Conservation (phyloP, 1,284 basidiomycete species). For the Veloboletus limbatus region DNA sequence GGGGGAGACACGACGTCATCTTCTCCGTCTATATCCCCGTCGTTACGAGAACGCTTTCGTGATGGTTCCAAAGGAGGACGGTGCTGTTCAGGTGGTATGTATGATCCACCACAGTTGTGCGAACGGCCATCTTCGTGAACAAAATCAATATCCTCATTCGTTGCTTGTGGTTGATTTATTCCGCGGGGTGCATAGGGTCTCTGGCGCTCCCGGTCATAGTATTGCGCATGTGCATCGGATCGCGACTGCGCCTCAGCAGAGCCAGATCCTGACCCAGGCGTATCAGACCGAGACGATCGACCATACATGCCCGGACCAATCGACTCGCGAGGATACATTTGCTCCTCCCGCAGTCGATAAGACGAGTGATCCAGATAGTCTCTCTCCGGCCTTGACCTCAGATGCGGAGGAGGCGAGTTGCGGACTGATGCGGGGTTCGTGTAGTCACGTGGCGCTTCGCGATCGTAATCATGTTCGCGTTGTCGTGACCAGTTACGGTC, state of each 20-base stretch:
- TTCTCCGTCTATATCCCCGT: conserved; percentile 57
- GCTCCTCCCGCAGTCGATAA: conserved; percentile 45
- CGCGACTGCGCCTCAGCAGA: conserved; percentile 46
- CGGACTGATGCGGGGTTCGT: conserved; percentile 19
- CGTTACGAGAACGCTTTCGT: conserved; percentile 55
- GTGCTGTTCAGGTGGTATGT: conserved; percentile 31
- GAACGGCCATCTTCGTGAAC: conserved; percentile 48
- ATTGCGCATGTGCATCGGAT: conserved; percentile 42
- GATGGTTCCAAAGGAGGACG: conserved; percentile 34
- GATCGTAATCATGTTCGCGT: conserved; percentile 46
- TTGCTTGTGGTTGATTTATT: conserved; percentile 31
- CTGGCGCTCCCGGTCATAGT: conserved; percentile 44
- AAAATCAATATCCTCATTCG: conserved; percentile 47
- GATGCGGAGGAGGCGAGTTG: conserved; percentile 42
- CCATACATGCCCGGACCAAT: conserved; percentile 33
- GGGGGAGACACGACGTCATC: conserved; percentile 42
- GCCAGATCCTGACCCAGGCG: conserved; percentile 49
- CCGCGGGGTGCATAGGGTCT: conserved; percentile 47
- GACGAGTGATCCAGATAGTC: conserved; percentile 38
- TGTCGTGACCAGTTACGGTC: conserved; percentile 48
- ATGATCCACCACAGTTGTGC: conserved; percentile 32
- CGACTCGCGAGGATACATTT: conserved; percentile 43
- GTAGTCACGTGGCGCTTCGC: conserved; percentile 36
- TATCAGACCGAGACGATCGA: conserved; percentile 50
- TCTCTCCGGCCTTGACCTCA: conserved; percentile 37